phyloP scores from a whole-genome alignment of 352 stramenopile species.

The Thraustotheca clavata region DNA sequence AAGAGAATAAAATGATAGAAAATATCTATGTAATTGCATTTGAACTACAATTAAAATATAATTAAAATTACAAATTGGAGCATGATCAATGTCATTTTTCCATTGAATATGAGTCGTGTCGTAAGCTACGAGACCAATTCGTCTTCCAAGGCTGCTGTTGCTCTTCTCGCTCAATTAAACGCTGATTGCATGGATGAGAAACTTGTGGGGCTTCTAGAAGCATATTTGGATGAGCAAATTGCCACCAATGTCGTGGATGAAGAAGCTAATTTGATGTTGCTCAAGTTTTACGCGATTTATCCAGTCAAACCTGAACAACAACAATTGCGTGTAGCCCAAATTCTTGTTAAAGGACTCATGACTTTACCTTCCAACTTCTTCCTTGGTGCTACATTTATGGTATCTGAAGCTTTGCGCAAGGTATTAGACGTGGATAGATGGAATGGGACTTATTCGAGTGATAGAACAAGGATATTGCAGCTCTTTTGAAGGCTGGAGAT shows the following conservation, averaged over 20 bases:
- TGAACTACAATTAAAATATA: background rate
- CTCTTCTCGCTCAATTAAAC: slow-evolving; percentile 7
- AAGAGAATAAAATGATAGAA: background rate
- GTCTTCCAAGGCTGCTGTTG: slow-evolving; percentile 1
- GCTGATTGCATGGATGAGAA: slow-evolving; percentile 26
- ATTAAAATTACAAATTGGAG: slow-evolving; percentile 4
- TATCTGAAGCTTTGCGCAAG: slow-evolving; percentile 59
- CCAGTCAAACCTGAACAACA: slow-evolving; percentile 32
- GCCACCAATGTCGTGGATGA: slow-evolving; percentile 47
- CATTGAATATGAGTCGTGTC: slow-evolving; percentile 12
- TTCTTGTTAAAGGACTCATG: slow-evolving; percentile 67
- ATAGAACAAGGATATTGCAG: slow-evolving; percentile 50
- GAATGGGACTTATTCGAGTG: slow-evolving; percentile 9
- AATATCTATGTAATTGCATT: background rate
- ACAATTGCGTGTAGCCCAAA: slow-evolving; percentile 48
- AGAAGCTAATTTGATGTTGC: slow-evolving; percentile 66
- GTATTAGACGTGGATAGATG: slow-evolving; percentile 23
- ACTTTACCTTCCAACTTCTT: slow-evolving; percentile 66
- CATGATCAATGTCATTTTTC: background rate
- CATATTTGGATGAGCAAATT: slow-evolving; percentile 72
- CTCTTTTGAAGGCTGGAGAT: slow-evolving; percentile 46
- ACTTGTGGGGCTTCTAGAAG: slow-evolving; percentile 43
- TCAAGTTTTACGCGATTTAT: slow-evolving; percentile 80
- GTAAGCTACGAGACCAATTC: slow-evolving; percentile 16
- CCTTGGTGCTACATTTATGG: slow-evolving; percentile 54